Evolutionary conservation across 73 alveolate species (phyloP).

Genomic region (Uronychia setigera): DNA sequence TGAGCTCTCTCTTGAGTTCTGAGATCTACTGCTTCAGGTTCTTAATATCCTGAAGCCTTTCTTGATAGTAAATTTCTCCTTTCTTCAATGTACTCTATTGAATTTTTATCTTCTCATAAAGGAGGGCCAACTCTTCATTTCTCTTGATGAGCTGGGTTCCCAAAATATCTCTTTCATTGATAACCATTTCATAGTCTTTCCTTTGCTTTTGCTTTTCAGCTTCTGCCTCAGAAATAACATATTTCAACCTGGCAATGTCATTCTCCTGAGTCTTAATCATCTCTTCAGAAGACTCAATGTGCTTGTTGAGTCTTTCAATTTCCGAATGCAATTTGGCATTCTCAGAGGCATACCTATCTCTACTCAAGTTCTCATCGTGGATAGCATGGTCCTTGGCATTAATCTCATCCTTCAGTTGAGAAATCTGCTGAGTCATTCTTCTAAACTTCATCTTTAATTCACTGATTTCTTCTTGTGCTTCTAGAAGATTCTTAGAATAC

Average conservation of each 20-base stretch:
- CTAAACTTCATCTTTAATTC: constrained; percentile 92
- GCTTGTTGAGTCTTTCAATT: constrained; percentile 84
- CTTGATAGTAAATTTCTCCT: constrained; percentile 92
- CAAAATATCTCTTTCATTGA: constrained; percentile 97
- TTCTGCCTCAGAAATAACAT: constrained; percentile 95
- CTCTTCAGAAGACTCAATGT: constrained; percentile 92
- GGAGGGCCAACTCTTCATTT: constrained; percentile 92
- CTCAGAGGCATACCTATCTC: constrained; percentile 81
- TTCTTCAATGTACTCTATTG: constrained; percentile 91
- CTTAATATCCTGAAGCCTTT: constrained; percentile 70
- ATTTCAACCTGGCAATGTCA: constrained; percentile 95
- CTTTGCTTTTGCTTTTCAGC: constrained; percentile 95
- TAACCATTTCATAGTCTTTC: constrained; percentile 98
- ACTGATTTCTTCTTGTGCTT: constrained; percentile 93
- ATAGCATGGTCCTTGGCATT: constrained; percentile 84
- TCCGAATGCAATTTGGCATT: constrained; percentile 87
- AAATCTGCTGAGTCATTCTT: constrained; percentile 90
- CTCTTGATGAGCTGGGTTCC: constrained; percentile 97
- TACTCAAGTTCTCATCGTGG: constrained; percentile 82
- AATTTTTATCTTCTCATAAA: constrained; percentile 97
- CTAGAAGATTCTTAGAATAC: constrained; percentile 97
- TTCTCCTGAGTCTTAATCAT: constrained; percentile 94
- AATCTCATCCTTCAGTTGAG: constrained; percentile 93
- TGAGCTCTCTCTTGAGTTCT: constrained; percentile 72
- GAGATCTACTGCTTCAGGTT: constrained; percentile 73